These are phyloP conservation scores for Mucor piriformis DNA, from an alignment of 371 early-diverging fungal species.

Conservation along the genomic window DNA sequence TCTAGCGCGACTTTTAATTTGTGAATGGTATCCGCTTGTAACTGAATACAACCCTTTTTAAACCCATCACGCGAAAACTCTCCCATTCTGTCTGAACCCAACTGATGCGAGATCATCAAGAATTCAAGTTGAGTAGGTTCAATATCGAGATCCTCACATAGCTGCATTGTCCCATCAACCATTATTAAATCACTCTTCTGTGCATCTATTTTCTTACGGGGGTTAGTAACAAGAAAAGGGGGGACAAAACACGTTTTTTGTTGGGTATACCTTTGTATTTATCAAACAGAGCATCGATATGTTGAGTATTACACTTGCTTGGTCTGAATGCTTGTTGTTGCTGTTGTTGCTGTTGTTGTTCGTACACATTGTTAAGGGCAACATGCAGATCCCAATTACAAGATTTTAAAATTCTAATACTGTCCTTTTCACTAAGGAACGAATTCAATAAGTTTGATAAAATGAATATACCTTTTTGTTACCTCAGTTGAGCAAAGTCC, in stretches of 20 bases:
- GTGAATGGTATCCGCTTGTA: constrained; percentile 69
- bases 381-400: constrained; percentile 68
- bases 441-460: no score
- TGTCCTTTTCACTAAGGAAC: constrained; percentile 62
- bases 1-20: constrained; percentile 63
- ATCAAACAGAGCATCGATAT: constrained; percentile 61
- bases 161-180: constrained; percentile 76
- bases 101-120: constrained; percentile 71
- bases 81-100: constrained; percentile 77
- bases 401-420: constrained; percentile 53
- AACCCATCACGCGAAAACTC: constrained; percentile 71
- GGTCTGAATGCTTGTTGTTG: not conserved
- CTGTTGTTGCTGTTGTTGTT: constrained; percentile 13
- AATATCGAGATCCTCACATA: constrained; percentile 73
- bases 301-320: constrained; percentile 12
- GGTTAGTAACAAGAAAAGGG: no score
- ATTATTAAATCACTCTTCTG: constrained; percentile 69
- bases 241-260: not conserved
- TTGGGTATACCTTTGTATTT: constrained; percentile 63
- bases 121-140: constrained; percentile 81
- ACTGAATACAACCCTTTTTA: constrained; percentile 68
- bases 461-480: constrained; percentile 1
- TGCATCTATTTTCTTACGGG: constrained; percentile 40
- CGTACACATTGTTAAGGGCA: constrained; percentile 69
- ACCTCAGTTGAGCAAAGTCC: constrained; percentile 56